Percentiles rank a stretch among this genome's conserved stretches.
Evolutionary conservation across 306 rosid genomes (phyloP).

Genomic region (Trifolium repens): DNA sequence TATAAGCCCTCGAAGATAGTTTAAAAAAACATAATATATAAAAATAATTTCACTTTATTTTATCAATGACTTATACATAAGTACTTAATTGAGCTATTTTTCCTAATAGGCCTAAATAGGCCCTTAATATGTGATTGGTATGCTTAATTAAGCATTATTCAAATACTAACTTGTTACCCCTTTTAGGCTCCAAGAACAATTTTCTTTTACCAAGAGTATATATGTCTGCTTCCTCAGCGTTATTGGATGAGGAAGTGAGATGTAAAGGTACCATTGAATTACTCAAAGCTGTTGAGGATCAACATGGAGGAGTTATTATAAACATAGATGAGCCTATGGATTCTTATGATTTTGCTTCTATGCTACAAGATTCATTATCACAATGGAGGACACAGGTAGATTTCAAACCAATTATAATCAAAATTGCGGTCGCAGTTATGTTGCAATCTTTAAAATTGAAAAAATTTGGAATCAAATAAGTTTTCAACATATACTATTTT

Average conservation of each 20-base stretch:
- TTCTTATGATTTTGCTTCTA: constrained; percentile 52
- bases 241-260: constrained; percentile 39
- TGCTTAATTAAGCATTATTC: not conserved
- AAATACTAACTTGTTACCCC: constrained; percentile 4
- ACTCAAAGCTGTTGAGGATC: constrained; percentile 60
- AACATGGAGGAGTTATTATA: constrained; percentile 70
- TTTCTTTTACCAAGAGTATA: constrained; percentile 30
- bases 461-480: not conserved
- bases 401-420: not conserved
- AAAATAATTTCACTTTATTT: no score
- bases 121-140: not conserved
- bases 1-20: no score
- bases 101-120: no score
- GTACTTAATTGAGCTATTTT: no score
- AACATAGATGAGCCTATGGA: constrained; percentile 61
- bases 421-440: no score
- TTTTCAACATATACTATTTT: not conserved
- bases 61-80: no score
- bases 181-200: constrained; percentile 38
- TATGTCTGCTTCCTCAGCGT: constrained; percentile 43
- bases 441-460: not conserved
- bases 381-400: constrained; percentile 72
- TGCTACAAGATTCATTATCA: constrained; percentile 60
- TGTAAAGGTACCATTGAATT: constrained; percentile 31
- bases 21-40: no score